phyloP scores from a whole-genome alignment of 169 alveolate species.

The Plasmodium gonderi region DNA sequence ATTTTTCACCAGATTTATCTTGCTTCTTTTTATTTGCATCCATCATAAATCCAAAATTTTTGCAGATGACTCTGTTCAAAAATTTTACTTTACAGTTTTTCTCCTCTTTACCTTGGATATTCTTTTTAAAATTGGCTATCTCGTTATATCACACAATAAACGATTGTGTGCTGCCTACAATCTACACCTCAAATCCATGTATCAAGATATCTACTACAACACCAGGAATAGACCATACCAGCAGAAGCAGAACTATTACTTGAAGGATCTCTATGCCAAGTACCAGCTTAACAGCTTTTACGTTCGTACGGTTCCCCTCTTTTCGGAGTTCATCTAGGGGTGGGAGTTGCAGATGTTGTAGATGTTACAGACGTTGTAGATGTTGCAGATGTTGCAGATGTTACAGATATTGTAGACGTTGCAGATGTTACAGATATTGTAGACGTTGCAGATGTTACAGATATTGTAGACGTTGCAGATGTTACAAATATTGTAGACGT shows the following conservation, averaged over 20 bases:
- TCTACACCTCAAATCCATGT: conserved; percentile 43
- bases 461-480: no score
- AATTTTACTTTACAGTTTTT: conserved; percentile 3
- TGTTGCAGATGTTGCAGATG: no score
- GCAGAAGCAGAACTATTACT: not conserved
- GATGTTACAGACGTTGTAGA: no score
- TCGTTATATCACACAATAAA: conserved; percentile 27
- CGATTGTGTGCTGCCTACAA: conserved; percentile 3
- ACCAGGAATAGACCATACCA: not conserved
- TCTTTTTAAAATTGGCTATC: conserved; percentile 20
- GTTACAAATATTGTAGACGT: no score
- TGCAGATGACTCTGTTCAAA: not conserved
- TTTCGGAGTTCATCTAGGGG: conserved; percentile 35
- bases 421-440: no score
- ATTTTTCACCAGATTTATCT: conserved; percentile 16
- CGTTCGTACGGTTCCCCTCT: conserved; percentile 35
- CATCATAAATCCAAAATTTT: conserved; percentile 1
- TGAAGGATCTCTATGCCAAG: conserved; percentile 13
- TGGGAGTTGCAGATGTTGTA: not conserved
- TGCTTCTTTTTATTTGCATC: conserved; percentile 29
- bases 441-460: no score
- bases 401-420: not conserved
- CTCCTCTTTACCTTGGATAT: conserved; percentile 6
- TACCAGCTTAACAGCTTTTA: conserved; percentile 49
- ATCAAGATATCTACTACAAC: conserved; percentile 34